A percentile compares a stretch with the other conserved stretches of the same genome.
These are phyloP conservation scores for Przewalskia tangutica DNA, from an alignment of 257 asterid species.

Conservation along the genomic window DNA sequence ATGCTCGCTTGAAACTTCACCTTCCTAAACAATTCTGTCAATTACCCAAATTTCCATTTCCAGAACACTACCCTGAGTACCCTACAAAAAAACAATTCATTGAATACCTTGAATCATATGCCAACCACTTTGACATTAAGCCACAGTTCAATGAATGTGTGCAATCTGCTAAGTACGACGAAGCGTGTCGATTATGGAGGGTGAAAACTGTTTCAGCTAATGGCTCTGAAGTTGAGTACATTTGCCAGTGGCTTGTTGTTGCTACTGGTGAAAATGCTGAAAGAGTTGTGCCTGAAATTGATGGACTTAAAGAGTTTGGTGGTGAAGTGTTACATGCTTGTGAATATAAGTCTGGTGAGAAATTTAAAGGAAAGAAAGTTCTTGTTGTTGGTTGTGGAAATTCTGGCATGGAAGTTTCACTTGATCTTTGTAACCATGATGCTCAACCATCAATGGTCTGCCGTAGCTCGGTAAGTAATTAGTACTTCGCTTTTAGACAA, in stretches of 20 bases:
- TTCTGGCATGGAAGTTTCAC: conserved; percentile 18
- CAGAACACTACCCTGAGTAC: conserved; percentile 44
- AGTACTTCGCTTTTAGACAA: background rate
- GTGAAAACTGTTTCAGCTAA: conserved; percentile 15
- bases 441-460: conserved; percentile 8
- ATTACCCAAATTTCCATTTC: conserved; percentile 44
- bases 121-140: conserved; percentile 22
- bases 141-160: conserved; percentile 54
- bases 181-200: conserved; percentile 41
- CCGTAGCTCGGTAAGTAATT: conserved; percentile 27
- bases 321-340: conserved; percentile 9
- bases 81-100: conserved; percentile 45
- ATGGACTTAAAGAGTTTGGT: background rate
- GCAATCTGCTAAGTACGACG: conserved; percentile 45
- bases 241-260: conserved; percentile 57
- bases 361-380: conserved; percentile 1
- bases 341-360: conserved; percentile 8
- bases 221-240: conserved; percentile 34
- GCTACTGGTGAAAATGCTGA: conserved; percentile 73
- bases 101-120: conserved; percentile 43
- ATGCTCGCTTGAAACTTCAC: conserved; percentile 37
- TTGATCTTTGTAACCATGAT: conserved; percentile 11
- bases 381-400: conserved; percentile 16
- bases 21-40: conserved; percentile 45
- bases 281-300: conserved; percentile 43